Evolutionary conservation across 2,329 filamentous ascomycete species (phyloP), one percentile per base, ranked within the genome.

Genomic region (Domatiomyces catenatus): DNA sequence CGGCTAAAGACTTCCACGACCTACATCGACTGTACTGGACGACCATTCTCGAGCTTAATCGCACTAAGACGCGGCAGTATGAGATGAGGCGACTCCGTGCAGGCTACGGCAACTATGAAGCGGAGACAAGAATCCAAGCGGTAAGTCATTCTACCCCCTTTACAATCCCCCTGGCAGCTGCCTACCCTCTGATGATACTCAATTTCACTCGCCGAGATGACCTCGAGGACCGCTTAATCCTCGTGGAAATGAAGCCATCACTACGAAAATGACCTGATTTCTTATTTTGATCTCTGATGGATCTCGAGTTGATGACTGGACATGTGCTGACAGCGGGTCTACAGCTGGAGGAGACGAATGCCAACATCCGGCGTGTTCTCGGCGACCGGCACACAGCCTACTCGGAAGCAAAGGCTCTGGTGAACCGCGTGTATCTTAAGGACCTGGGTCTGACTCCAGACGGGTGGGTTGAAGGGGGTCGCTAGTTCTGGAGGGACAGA

Each of bases 11-110:
- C 56, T 98, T 88, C 86, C 86, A 94, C 54, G 89, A 96, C 66
- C 70, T 98, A 60, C 89, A 96, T 67, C 73, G 75, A 54, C 74
- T 98, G 62, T 98, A 90, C 88, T 98, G 89, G 87, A 78, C 88
- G 50, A 96, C 92, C 65, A 77, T 84, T 53, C 88, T 86, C 70
- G 92, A 98, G 71, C 75, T 85, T 61, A 98, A 98, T 69, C 79
- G 86, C 59, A 79, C 96, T 59, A 75, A 80, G n/a, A 96, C 93
- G 26, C 81, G 83, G 58, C 74, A 74, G 49, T 67, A 74, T 51
- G 87, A 94, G 71, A 75, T 86, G 60, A 63, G 71, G 26, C 76
- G 83, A 58, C 63, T 84, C 50, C 73, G 82, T 57, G 74, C 86
- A 47, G 80, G 83, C 24, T 92, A 84, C 62, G 90, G 90, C 58